These are phyloP conservation scores for Arabis alpina DNA, from an alignment of 345 rosid genomes.

Conservation along the genomic window DNA sequence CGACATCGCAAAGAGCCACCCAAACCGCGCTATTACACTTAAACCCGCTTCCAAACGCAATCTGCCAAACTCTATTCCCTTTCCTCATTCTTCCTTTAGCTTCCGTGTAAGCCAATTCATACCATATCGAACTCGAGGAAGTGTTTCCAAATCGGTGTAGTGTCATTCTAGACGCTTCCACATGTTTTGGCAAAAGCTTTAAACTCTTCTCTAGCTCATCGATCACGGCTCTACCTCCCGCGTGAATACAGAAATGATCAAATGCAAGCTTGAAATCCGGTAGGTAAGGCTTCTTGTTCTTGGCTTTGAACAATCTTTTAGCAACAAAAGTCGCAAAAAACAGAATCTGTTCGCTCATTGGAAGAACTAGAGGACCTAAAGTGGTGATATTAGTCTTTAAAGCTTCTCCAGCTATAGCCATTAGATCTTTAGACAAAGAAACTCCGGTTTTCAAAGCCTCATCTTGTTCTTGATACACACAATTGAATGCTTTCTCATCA, in stretches of 20 bases:
- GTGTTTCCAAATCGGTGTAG: slow-evolving; percentile 91
- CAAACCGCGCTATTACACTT: slow-evolving; percentile 92
- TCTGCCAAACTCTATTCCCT: slow-evolving; percentile 86
- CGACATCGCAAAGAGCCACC: slow-evolving; percentile 63
- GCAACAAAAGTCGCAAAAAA: slow-evolving; percentile 66
- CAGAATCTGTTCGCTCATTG: slow-evolving; percentile 77
- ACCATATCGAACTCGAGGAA: slow-evolving; percentile 92
- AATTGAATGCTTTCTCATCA: slow-evolving; percentile 77
- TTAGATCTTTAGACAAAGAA: slow-evolving; percentile 82
- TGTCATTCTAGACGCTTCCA: slow-evolving; percentile 88
- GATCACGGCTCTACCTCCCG: slow-evolving; percentile 88
- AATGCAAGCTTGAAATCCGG: slow-evolving; percentile 94
- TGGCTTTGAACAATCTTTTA: slow-evolving; percentile 60
- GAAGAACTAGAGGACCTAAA: slow-evolving; percentile 88
- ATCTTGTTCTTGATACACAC: slow-evolving; percentile 87
- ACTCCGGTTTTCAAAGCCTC: slow-evolving; percentile 78
- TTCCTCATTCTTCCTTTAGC: slow-evolving; percentile 78
- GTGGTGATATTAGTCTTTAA: slow-evolving; percentile 84
- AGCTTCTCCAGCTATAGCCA: slow-evolving; percentile 82
- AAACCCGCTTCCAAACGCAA: slow-evolving; percentile 90
- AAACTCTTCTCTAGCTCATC: slow-evolving; percentile 89
- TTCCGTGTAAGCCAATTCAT: slow-evolving; percentile 82
- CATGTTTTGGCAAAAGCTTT: slow-evolving; percentile 69
- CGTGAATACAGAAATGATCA: slow-evolving; percentile 88
- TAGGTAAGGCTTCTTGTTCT: slow-evolving; percentile 59